Conservation (phyloP, 176 grass and related monocot species). For the Puya raimondii region DNA sequence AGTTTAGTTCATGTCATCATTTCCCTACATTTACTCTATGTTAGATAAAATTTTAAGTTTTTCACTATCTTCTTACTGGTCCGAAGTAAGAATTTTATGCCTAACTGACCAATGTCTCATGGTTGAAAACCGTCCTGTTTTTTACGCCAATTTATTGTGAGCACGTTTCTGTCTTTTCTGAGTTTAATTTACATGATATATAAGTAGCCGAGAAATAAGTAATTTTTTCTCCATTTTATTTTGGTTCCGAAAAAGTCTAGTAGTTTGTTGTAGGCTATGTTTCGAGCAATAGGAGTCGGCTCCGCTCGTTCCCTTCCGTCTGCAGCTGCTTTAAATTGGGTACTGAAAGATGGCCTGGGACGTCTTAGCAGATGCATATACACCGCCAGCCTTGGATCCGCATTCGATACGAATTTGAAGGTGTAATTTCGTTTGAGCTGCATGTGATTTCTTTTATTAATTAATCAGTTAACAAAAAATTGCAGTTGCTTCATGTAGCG, state of each 20-base stretch:
- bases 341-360: conserved; percentile 12
- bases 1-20: too few relatives aligned
- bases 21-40: too few relatives aligned
- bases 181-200: neutral
- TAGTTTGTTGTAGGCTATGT: conserved; percentile 9
- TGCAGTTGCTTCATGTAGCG: neutral
- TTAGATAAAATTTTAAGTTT: too few relatives aligned
- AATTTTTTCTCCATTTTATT: neutral
- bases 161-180: too few relatives aligned
- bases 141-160: too few relatives aligned
- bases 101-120: too few relatives aligned
- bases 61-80: too few relatives aligned
- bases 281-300: conserved; percentile 6
- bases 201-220: neutral
- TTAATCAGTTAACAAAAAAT: neutral
- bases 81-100: too few relatives aligned
- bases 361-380: conserved; percentile 10
- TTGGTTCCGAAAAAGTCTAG: neutral
- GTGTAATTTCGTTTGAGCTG: neutral
- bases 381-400: conserved; percentile 4
- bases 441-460: neutral
- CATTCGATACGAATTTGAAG: conserved; percentile 12
- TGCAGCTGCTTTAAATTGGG: conserved; percentile 10
- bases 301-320: neutral
- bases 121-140: too few relatives aligned